phyloP scores from a whole-genome alignment of 257 asterid species.

The Ajuga chamaepitys region DNA sequence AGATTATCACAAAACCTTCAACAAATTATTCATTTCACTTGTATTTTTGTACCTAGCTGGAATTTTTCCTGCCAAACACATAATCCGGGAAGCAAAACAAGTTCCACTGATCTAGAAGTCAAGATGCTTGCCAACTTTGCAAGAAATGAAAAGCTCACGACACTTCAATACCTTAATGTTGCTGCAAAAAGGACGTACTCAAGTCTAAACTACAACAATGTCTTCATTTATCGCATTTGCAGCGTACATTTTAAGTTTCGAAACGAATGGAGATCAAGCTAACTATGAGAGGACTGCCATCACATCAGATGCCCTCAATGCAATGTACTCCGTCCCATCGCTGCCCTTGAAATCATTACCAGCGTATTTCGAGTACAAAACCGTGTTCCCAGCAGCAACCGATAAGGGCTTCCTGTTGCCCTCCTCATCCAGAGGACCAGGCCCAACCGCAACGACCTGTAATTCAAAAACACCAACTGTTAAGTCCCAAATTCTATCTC shows the following conservation, averaged over 20 bases:
- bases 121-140: neutral
- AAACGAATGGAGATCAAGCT: neutral
- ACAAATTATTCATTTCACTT: no score
- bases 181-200: constrained; percentile 9
- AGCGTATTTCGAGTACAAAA: constrained; percentile 80
- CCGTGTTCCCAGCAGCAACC: constrained; percentile 65
- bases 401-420: constrained; percentile 71
- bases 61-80: neutral
- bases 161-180: neutral
- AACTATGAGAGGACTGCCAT: constrained; percentile 75
- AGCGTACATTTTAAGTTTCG: neutral
- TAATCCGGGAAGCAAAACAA: neutral
- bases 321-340: constrained; percentile 72
- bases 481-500: no score
- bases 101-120: neutral
- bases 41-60: no score
- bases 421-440: constrained; percentile 79
- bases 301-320: constrained; percentile 66
- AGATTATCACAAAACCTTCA: no score
- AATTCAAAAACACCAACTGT: neutral
- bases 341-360: constrained; percentile 79
- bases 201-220: constrained; percentile 12
- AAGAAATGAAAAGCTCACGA: neutral
- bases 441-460: constrained; percentile 85
- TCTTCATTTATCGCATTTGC: constrained; percentile 5